Conservation (phyloP, 2,329 filamentous ascomycete genomes). For the Fusarium guadeloupense region DNA sequence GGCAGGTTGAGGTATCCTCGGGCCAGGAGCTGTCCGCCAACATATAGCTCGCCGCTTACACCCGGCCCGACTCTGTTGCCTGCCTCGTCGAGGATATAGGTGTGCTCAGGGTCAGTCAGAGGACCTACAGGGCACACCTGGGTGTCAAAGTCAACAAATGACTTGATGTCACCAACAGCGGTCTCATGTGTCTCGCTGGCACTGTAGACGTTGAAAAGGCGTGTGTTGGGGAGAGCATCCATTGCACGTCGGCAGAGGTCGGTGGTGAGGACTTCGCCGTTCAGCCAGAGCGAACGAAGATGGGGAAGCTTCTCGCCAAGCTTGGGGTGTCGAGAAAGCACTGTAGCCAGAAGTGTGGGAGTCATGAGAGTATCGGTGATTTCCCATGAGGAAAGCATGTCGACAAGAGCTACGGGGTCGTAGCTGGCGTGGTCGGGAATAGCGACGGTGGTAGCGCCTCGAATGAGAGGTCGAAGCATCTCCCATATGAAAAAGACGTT, state of each 20-base stretch:
- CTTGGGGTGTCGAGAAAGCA: conserved; percentile 74
- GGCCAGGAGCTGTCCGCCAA: conserved; percentile 78
- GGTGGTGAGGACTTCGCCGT: conserved; percentile 83
- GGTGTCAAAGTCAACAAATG: conserved; percentile 70
- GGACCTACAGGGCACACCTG: conserved; percentile 79
- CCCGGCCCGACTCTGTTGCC: conserved; percentile 71
- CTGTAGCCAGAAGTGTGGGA: conserved; percentile 78
- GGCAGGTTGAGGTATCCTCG: conserved; percentile 83
- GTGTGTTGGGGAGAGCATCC: conserved; percentile 72
- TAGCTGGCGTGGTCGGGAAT: conserved; percentile 82
- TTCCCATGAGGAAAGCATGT: conserved; percentile 70
- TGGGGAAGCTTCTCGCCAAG: conserved; percentile 71
- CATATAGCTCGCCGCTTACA: conserved; percentile 75
- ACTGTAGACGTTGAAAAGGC: conserved; percentile 82
- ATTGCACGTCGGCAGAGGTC: conserved; percentile 76
- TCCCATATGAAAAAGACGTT: conserved; percentile 92
- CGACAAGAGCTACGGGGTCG: conserved; percentile 77
- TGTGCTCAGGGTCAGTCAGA: conserved; percentile 72
- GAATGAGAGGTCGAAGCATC: conserved; percentile 77
- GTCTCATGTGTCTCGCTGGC: conserved; percentile 85
- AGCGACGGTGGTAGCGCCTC: conserved; percentile 78
- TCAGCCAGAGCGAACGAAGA: conserved; percentile 78
- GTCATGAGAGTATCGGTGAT: conserved; percentile 88
- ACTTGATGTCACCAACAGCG: conserved; percentile 77
- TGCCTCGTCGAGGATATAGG: conserved; percentile 77